These are phyloP conservation scores for Emericellopsis cladophorae DNA, from an alignment of 2,329 filamentous ascomycete genomes.

Conservation along the genomic window DNA sequence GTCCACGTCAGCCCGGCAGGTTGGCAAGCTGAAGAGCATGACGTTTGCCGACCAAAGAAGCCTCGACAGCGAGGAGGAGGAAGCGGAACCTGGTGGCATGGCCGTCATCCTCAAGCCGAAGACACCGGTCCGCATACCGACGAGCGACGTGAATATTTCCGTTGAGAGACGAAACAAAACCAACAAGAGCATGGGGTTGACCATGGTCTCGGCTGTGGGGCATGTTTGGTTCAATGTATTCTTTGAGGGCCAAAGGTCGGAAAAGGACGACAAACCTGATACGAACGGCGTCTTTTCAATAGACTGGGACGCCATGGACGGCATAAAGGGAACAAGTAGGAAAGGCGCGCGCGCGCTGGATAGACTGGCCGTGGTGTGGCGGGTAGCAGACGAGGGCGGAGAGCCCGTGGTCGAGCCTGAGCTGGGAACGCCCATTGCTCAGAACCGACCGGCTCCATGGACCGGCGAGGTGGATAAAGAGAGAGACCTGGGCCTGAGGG, in stretches of 20 bases:
- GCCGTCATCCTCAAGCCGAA: conserved; percentile 68
- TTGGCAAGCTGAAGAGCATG: conserved; percentile 10
- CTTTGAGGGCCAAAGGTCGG: conserved; percentile 73
- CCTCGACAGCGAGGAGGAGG: neutral
- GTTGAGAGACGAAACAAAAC: conserved; percentile 78
- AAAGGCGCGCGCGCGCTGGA: conserved; percentile 80
- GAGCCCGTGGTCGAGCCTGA: conserved; percentile 46
- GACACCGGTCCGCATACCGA: conserved; percentile 56
- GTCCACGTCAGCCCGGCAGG: conserved; percentile 6
- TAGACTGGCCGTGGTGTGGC: conserved; percentile 76
- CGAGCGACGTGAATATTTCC: conserved; percentile 80
- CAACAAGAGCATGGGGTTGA: conserved; percentile 63
- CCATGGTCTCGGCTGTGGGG: conserved; percentile 84
- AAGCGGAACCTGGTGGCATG: conserved; percentile 45
- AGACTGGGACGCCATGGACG: conserved; percentile 65
- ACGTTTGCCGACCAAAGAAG: conserved; percentile 5
- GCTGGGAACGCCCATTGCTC: conserved; percentile 54
- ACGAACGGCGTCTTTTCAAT: conserved; percentile 51
- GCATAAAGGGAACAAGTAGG: conserved; percentile 76
- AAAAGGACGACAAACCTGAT: conserved; percentile 51
- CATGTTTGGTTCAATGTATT: conserved; percentile 96
- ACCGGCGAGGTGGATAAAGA: conserved; percentile 42
- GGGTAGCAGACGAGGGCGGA: conserved; percentile 21
- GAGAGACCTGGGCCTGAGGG: conserved; percentile 57
- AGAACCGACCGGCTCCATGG: conserved; percentile 65